Evolutionary conservation across 2,329 filamentous ascomycete genomes (phyloP), one percentile per base, ranked within the genome.

Genomic region (Neopestalotiopsis sp.): DNA sequence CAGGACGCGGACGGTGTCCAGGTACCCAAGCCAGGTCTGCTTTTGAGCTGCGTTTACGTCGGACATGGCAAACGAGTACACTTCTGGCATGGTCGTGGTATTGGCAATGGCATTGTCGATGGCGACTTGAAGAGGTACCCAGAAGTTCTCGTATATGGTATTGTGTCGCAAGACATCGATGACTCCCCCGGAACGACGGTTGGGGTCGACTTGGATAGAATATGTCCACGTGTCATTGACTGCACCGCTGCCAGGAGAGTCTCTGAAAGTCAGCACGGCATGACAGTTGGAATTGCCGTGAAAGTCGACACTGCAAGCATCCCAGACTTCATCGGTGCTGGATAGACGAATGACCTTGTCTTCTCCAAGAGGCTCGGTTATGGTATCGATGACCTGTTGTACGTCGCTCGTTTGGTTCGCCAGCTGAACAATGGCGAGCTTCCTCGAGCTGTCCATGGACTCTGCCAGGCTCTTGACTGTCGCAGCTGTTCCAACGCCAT

Each of bases 241-340:
- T 0, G 64, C 52, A 32, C 90, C 90, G 77, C 93, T 89, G 0
- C 80, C 84, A 0, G 92, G 91, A 1, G 91, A 93, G 1, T 90
- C 89, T 68, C 90, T 83, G 77, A 97, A 95, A 7, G 90, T 85
- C 3, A 91, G 88, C 3, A 91, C 93, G 7, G 89, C 92, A 76
- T 90, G 93, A 80, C 93, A 96, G 4, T 83, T 84, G 1, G 91
- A 92, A 1, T 91, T 89, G 9, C 92, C 92, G 28, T 87, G 81
- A 64, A 71, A 75, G 59, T 76, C 74, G 30, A 75, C 74, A 10
- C 71, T 71, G 30, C 75, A 76, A 6, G 64, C 72, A 1, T 61
- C n/a, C 7, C 73, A 69, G 13, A 75, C 68, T 49, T 73, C 28
- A 32, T 61, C 68, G 10, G 69, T 62, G 58, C 71, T 61, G n/a